phyloP scores from a whole-genome alignment of 2,329 filamentous ascomycete species.

The Teratosphaeria gauchensis region DNA sequence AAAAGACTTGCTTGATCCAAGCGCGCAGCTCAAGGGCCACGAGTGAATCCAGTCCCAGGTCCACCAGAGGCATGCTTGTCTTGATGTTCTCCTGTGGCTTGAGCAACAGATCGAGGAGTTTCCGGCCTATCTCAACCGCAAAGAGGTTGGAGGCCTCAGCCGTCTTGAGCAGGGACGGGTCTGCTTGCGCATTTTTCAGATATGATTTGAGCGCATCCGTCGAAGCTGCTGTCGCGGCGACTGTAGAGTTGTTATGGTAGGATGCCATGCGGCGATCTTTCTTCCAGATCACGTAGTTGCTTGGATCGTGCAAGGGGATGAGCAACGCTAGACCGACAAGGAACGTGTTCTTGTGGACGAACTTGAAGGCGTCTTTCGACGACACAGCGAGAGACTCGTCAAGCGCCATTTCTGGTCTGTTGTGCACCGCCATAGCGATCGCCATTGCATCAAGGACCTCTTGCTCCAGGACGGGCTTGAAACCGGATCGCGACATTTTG shows the following conservation, averaged over 20 bases:
- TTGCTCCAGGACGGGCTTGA: background rate
- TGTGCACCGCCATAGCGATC: background rate
- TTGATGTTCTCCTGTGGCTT: background rate
- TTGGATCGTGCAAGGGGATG: background rate
- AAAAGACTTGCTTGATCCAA: background rate
- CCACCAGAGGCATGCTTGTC: background rate
- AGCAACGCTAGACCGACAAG: background rate
- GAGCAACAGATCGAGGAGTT: background rate
- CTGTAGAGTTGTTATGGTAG: background rate
- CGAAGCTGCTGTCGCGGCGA: background rate
- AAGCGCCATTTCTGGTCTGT: background rate
- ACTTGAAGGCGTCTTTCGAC: background rate
- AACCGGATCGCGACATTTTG: background rate
- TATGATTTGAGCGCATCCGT: background rate
- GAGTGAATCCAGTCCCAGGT: background rate
- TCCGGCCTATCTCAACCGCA: background rate
- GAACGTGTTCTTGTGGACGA: background rate
- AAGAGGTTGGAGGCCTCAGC: background rate
- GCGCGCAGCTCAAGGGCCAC: background rate
- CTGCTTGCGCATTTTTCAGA: background rate
- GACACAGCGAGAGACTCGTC: background rate
- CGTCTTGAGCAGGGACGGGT: background rate
- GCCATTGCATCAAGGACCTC: background rate
- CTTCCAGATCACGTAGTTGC: background rate
- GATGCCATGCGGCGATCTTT: background rate